phyloP scores from a whole-genome alignment of 371 early-diverging fungal species.

The Mortierella sp. region DNA sequence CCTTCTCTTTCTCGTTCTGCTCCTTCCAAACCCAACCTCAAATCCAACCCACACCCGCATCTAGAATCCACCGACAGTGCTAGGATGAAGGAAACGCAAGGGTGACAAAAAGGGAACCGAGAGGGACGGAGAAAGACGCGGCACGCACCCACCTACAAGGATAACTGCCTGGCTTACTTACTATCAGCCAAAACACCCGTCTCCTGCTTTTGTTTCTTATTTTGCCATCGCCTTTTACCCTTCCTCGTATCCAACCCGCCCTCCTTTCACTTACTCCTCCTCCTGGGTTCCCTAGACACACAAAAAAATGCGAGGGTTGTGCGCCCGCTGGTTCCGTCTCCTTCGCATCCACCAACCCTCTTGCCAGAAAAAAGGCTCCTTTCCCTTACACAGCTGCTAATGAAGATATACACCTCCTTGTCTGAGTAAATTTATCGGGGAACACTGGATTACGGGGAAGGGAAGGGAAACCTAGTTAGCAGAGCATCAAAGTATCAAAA shows the following conservation, averaged over 20 bases:
- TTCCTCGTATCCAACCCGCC: not conserved
- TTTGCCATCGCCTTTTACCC: too few relatives aligned
- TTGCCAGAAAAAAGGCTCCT: not conserved
- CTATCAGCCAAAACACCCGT: not conserved
- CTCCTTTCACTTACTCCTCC: not conserved
- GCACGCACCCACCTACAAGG: not conserved
- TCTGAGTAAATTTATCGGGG: not conserved
- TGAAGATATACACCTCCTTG: not conserved
- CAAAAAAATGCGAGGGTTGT: not conserved
- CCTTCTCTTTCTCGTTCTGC: not conserved
- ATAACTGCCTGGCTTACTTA: not conserved
- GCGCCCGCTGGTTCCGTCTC: not conserved
- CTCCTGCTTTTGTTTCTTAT: too few relatives aligned
- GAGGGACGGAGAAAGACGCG: not conserved
- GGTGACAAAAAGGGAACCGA: not conserved
- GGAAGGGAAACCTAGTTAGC: not conserved
- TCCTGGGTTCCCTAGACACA: not conserved
- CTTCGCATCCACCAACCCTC: not conserved
- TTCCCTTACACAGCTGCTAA: not conserved
- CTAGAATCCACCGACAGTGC: not conserved
- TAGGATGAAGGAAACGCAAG: not conserved
- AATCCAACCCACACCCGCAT: not conserved
- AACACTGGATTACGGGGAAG: not conserved
- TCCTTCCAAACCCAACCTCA: not conserved
- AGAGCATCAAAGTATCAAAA: not conserved